These are phyloP conservation scores for Trichoderma asperellum DNA, from an alignment of 2,329 filamentous ascomycete genomes.

Conservation along the genomic window DNA sequence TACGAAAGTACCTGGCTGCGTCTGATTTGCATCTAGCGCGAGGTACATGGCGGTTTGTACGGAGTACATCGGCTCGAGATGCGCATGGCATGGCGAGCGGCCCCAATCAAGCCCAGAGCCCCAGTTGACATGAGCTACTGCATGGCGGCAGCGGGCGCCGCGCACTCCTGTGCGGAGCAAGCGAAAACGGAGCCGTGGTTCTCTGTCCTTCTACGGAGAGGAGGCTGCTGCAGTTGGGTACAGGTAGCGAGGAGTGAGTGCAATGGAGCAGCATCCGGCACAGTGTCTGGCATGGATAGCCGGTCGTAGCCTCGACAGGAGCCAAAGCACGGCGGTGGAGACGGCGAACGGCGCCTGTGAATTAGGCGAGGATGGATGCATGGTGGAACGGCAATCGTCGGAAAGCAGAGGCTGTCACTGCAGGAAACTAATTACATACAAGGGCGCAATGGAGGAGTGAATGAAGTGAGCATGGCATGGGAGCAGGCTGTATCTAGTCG, in stretches of 20 bases:
- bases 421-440: not conserved
- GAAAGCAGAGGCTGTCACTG: not conserved
- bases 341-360: not conserved
- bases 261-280: not conserved
- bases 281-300: not conserved
- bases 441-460: not conserved
- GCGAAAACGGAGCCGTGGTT: constrained; percentile 23
- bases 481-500: not conserved
- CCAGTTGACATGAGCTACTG: not conserved
- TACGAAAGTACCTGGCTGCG: constrained; percentile 4
- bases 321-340: not conserved
- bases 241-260: not conserved
- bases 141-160: constrained; percentile 23
- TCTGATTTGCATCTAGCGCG: constrained; percentile 3
- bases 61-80: constrained; percentile 18
- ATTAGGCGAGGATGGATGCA: not conserved
- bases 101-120: not conserved
- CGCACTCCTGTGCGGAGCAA: constrained; percentile 17
- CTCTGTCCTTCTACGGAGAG: not conserved
- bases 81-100: not conserved
- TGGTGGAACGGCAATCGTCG: constrained; percentile 20
- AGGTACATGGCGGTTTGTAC: not conserved
- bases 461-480: not conserved
- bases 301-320: not conserved
- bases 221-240: not conserved